A percentile compares a stretch with the other conserved stretches of the same genome.
These are phyloP conservation scores for Kwoniella heveanensis DNA, from an alignment of 768 basidiomycete genomes.

Conservation along the genomic window DNA sequence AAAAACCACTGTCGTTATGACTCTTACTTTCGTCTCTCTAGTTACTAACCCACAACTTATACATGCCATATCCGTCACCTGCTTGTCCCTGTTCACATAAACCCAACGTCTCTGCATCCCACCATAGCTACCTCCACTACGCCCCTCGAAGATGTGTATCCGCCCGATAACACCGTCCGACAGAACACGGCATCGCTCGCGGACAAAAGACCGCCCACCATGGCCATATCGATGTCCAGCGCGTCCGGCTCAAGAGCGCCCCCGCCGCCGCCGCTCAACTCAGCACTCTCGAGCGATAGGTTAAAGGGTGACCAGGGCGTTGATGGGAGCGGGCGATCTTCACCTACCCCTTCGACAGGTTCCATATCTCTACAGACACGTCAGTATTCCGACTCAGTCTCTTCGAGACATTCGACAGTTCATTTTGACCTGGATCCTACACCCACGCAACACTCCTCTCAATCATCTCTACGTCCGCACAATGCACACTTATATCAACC, in stretches of 20 bases:
- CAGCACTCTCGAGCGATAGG: neutral
- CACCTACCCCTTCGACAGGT: conserved; percentile 4
- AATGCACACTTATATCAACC: conserved; percentile 21
- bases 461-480: conserved; percentile 4
- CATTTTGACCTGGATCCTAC: conserved; percentile 15
- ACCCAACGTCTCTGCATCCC: neutral
- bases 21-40: too few species aligned
- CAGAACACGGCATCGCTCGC: neutral
- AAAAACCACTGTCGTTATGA: neutral
- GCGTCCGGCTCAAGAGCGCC: conserved; percentile 3
- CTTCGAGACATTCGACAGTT: conserved; percentile 8
- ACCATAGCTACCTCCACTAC: conserved; percentile 20
- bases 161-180: neutral
- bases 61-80: neutral
- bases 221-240: conserved; percentile 4
- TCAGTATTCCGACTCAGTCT: conserved; percentile 17
- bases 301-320: neutral
- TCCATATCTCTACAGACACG: neutral
- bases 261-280: conserved; percentile 6
- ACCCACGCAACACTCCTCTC: neutral
- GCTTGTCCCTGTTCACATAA: neutral
- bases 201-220: conserved; percentile 20
- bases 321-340: conserved; percentile 3
- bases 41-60: too few species aligned
- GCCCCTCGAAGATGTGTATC: conserved; percentile 8